phyloP scores from a whole-genome alignment of 2,329 filamentous ascomycete genomes.

The Fusarium kyushuense region DNA sequence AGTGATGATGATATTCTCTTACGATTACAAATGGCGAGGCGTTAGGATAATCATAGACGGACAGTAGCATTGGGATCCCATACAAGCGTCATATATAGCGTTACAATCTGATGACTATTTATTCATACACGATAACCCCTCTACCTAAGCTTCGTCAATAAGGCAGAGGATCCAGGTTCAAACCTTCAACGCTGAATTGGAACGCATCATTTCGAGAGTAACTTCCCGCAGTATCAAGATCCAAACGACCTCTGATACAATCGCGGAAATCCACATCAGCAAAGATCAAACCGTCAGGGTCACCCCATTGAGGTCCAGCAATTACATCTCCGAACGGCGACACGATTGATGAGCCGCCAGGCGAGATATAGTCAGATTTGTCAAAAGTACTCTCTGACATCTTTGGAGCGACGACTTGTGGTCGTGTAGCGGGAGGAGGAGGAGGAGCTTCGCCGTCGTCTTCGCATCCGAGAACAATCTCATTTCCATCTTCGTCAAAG shows the following conservation, averaged over 20 bases:
- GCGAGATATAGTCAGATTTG: conserved; percentile 67
- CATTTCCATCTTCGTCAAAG: conserved; percentile 66
- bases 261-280: conserved; percentile 89
- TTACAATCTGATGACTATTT: conserved; percentile 30
- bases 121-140: neutral
- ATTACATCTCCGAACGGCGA: conserved; percentile 84
- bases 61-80: conserved; percentile 1
- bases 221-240: conserved; percentile 86
- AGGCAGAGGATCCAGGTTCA: conserved; percentile 69
- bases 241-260: conserved; percentile 82
- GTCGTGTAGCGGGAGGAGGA: conserved; percentile 9
- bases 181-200: conserved; percentile 68
- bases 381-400: neutral
- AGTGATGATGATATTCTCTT: conserved; percentile 26
- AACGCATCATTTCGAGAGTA: conserved; percentile 81
- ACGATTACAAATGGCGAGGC: conserved; percentile 12
- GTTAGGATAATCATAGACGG: conserved; percentile 26
- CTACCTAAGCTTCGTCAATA: conserved; percentile 53
- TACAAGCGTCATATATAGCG: conserved; percentile 18
- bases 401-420: conserved; percentile 9
- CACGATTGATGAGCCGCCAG: conserved; percentile 86
- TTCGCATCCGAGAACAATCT: conserved; percentile 61
- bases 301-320: conserved; percentile 86
- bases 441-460: conserved; percentile 37
- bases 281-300: conserved; percentile 73